Base-by-base conservation (phyloP, 768 basidiomycete genomes). In the Leccinum aurantiacum region DNA sequence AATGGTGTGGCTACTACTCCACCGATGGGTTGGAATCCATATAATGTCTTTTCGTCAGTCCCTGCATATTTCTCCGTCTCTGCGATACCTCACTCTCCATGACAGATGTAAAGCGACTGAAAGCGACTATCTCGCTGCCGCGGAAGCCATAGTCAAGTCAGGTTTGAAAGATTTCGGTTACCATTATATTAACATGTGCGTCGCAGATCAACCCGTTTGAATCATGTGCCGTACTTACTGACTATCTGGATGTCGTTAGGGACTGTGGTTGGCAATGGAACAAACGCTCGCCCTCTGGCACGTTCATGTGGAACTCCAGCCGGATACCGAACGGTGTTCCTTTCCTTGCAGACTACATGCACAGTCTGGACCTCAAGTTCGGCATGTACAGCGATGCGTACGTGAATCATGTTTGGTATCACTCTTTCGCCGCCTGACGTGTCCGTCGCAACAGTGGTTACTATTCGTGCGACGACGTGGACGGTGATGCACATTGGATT, bases 21-120 rank as follows among this genome's bases (percentile, higher is more conserved):
- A 19, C 52, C 63, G 5, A 63, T 63, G 61, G 63, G 63, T 27
- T 64, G 63, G 63, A 64, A 64, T 37, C 61, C 63, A 46, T 64
- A 63, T 24, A 64, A 63, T 22, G 63, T 54, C 8, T 63, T 57
- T 38, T 17, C n/a, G 63, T 64, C 13, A 46, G 63, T 56, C 38
- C 27, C 3, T 19, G 0, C 13, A 6, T 6, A 13, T 53, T 24
- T 17, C 2, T 4, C 7, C 10, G 25, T 25, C 25, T 3, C 6
- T 38, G 31, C 19, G 4, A 24, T 24, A 2, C 1, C 22, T 47
- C 3, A 58, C 3, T 13, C 10, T 6, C 38, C n/a, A 6, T 53
- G 27, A 15, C 35, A 64, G 63, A 38, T 64, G 63, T 47, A 1
- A 48, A 4, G 62, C 61, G 3, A 4, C 19, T 9, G 63, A 62